Evolutionary conservation across 176 grass and related monocot genomes (phyloP).

Genomic region (Thinopyrum elongatum): DNA sequence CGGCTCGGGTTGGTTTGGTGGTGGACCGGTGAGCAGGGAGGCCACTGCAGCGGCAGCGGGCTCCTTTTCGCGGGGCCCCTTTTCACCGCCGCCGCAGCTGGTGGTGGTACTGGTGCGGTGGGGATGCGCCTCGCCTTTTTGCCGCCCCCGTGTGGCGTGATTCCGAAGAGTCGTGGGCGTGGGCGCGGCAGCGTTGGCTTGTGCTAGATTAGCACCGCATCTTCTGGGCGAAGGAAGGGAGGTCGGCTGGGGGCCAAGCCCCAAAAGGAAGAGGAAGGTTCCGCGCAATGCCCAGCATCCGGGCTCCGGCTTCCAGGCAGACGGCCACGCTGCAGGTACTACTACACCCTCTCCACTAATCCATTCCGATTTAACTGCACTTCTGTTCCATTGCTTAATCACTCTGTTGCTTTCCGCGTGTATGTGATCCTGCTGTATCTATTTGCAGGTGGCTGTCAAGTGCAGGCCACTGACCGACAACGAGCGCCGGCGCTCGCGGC

Average conservation of each 20-base stretch:
- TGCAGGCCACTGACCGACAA: constrained; percentile 83
- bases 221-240: neutral
- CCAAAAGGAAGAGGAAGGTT: constrained; percentile 29
- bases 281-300: constrained; percentile 77
- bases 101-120: constrained; percentile 22
- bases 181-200: neutral
- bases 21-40: neutral
- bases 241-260: too few species aligned
- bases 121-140: constrained; percentile 46
- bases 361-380: neutral
- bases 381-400: neutral
- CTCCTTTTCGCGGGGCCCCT: constrained; percentile 18
- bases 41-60: neutral
- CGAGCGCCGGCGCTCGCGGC: constrained; percentile 62
- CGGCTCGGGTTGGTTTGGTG: constrained; percentile 15
- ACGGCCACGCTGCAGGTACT: constrained; percentile 81
- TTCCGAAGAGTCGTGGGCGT: constrained; percentile 30
- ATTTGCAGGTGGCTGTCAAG: constrained; percentile 78
- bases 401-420: neutral
- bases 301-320: constrained; percentile 80
- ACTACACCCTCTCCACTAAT: neutral
- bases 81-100: constrained; percentile 12
- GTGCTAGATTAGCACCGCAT: constrained; percentile 32
- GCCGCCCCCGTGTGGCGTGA: constrained; percentile 45
- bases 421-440: neutral